Conservation (phyloP, 495 filamentous ascomycete species). For the Hypoxylon rickii region DNA sequence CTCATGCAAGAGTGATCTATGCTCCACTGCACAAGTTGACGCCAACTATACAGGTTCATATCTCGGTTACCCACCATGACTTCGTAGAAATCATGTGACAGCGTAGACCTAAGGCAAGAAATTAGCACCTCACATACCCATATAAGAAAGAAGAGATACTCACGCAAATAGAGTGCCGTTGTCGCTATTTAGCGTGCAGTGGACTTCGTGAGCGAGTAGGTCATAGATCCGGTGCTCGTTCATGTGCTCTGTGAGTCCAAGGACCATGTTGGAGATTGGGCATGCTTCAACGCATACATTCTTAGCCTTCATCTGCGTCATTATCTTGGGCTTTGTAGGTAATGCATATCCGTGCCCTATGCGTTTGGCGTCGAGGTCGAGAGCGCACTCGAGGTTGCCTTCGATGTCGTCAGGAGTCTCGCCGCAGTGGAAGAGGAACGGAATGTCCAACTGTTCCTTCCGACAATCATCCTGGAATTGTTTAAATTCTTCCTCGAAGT, state of each 20-base stretch:
- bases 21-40: constrained; percentile 59
- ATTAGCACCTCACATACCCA: background rate
- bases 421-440: constrained; percentile 93
- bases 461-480: constrained; percentile 78
- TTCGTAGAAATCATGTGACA: constrained; percentile 63
- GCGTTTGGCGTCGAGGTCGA: constrained; percentile 79
- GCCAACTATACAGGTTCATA: constrained; percentile 57
- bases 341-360: constrained; percentile 94
- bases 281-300: constrained; percentile 86
- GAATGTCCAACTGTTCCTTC: constrained; percentile 74
- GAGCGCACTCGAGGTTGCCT: constrained; percentile 85
- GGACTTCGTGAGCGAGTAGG: constrained; percentile 56
- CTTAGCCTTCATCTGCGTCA: constrained; percentile 79
- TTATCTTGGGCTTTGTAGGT: constrained; percentile 81
- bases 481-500: constrained; percentile 76
- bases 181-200: constrained; percentile 59
- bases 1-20: constrained; percentile 57
- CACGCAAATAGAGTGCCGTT: constrained; percentile 60
- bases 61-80: constrained; percentile 55
- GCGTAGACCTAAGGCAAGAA: constrained; percentile 48
- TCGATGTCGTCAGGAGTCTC: constrained; percentile 84
- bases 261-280: constrained; percentile 85
- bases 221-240: constrained; percentile 55
- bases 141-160: constrained; percentile 1
- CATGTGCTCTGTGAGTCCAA: constrained; percentile 54